A percentile compares a stretch with the other conserved stretches of the same genome.
Evolutionary conservation across 75 land plant genomes (phyloP).

Genomic region (Pinus taeda): DNA sequence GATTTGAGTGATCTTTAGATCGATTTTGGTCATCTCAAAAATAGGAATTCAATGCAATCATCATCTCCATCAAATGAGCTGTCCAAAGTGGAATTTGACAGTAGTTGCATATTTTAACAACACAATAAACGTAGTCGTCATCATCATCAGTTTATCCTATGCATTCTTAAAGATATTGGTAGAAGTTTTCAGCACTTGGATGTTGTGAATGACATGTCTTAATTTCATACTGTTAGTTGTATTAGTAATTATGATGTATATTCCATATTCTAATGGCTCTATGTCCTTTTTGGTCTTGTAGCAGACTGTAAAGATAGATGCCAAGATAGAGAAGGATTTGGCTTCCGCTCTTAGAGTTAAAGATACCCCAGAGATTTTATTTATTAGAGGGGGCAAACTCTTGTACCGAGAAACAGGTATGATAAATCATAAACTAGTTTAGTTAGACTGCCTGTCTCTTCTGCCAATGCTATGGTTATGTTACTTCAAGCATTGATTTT

Average conservation of each 20-base stretch:
- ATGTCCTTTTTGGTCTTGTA: neutral
- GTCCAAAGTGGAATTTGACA: no score
- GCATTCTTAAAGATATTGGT: no score
- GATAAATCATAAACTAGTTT: neutral
- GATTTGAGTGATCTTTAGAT: no score
- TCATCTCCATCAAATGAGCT: no score
- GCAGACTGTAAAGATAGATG: conserved; percentile 80
- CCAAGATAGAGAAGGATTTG: conserved; percentile 75
- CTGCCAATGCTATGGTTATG: neutral
- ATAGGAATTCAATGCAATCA: no score
- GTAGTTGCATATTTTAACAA: no score
- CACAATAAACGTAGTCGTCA: no score
- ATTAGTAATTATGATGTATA: neutral
- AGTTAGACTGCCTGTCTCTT: neutral
- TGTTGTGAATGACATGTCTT: no score
- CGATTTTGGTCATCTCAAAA: no score
- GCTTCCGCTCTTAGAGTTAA: conserved; percentile 76
- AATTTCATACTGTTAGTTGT: neutral
- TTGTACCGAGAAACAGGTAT: conserved; percentile 77
- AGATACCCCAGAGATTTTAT: conserved; percentile 70
- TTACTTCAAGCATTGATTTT: neutral
- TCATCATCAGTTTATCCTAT: no score
- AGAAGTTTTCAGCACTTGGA: no score
- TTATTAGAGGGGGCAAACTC: conserved; percentile 64
- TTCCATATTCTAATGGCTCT: neutral